Evolutionary conservation across 257 asterid species (phyloP).

Genomic region (Cordia subcordata): DNA sequence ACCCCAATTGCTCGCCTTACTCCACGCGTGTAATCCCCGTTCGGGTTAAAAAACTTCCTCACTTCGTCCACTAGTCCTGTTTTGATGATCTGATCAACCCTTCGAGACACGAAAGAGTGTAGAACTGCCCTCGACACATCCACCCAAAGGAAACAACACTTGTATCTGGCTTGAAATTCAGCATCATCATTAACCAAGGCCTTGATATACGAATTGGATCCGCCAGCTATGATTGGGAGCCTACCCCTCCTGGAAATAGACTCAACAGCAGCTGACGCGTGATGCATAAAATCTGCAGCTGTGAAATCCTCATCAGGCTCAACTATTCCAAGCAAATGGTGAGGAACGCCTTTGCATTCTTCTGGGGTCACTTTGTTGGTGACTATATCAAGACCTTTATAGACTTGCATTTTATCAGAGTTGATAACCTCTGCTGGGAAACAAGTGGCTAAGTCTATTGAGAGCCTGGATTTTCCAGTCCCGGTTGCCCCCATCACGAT

Average conservation of each 20-base stretch:
- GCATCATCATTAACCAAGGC: conserved; percentile 55
- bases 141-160: conserved; percentile 65
- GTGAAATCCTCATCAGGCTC: conserved; percentile 52
- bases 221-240: conserved; percentile 79
- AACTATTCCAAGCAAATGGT: conserved; percentile 53
- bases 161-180: conserved; percentile 44
- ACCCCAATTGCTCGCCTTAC: conserved; percentile 71
- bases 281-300: conserved; percentile 49
- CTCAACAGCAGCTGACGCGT: conserved; percentile 41
- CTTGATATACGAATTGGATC: conserved; percentile 65
- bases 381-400: conserved; percentile 45
- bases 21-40: conserved; percentile 52
- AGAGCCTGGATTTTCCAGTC: conserved; percentile 77
- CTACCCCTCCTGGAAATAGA: conserved; percentile 36
- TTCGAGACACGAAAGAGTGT: conserved; percentile 43
- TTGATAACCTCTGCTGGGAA: conserved; percentile 68
- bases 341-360: conserved; percentile 58
- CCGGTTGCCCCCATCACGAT: conserved; percentile 81
- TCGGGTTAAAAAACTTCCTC: conserved; percentile 35
- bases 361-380: conserved; percentile 64
- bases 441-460: conserved; percentile 64
- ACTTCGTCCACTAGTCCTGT: conserved; percentile 64
- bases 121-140: conserved; percentile 46
- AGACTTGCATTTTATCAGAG: conserved; percentile 78
- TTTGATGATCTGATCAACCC: conserved; percentile 67